Base-by-base conservation (phyloP, 2,329 filamentous ascomycete genomes). In the Epichloe sp. region DNA sequence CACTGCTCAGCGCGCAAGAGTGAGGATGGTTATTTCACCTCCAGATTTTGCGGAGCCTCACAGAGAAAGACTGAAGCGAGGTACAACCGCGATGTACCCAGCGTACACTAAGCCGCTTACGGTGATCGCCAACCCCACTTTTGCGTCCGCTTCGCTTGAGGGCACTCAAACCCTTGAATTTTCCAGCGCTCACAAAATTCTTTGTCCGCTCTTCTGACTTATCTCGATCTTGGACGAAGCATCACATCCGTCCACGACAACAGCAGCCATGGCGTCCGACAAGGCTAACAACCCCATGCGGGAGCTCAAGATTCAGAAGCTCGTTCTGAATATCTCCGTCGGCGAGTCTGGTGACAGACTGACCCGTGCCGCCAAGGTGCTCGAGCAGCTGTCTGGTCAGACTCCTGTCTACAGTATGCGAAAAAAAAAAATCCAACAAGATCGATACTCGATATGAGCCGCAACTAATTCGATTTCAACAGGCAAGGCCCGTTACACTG, bases 271-370 rank as follows among this genome's bases (percentile, higher is more conserved):
- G 69, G 65, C 65, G 75, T 78, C 85, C 74, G 87, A 91, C 73
- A 96, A 97, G 83, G 73, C 80, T 73, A 78, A 80, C 74, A 98
- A 98, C 84, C 91, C 93, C 79, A 98, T 98, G 93, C 88, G 90
- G 80, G 91, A 98, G 80, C 88, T 97, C 73, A 88, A 89, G 80
- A 93, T 96, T 78, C 88, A 95, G 80, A 96, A 96, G 82, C 88
- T 96, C 74, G 90, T 95, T 75, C 87, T 96, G 73, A 96, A 96
- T 85, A 96, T 96, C 78, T 96, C 88, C 66, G 93, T 98, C 68
- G 93, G 93, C 78, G 93, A 98, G 82, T 97, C 91, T 85, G 93
- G 93, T 88, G 93, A 98, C 80, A 95, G 93, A 85, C 86, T 98
- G 72, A 98, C 93, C 67, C 88, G 93, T 86, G 93, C 93, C 72